Conservation (phyloP, 345 rosid species). For the Melaleuca quinquenervia region DNA sequence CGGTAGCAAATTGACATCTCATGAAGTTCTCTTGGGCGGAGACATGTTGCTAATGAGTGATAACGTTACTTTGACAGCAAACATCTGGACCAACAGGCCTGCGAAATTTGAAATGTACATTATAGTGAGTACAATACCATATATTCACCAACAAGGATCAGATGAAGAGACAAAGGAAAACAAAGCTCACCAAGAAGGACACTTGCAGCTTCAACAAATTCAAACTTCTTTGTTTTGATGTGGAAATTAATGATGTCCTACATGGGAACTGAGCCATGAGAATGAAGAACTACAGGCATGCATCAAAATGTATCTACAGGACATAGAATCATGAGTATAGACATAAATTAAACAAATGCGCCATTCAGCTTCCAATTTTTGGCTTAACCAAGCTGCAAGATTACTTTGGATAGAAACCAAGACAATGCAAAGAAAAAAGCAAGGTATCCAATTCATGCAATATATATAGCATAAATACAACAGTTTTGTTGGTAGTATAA, state of each 20-base stretch:
- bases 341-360: background rate
- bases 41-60: conserved; percentile 60
- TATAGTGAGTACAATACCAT: background rate
- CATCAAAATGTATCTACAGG: background rate
- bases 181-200: conserved; percentile 25
- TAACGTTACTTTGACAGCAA: conserved; percentile 14
- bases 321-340: background rate
- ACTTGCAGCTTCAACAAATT: conserved; percentile 15
- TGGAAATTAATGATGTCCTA: conserved; percentile 17
- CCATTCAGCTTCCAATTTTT: background rate
- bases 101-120: background rate
- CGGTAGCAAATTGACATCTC: background rate
- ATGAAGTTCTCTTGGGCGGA: conserved; percentile 58
- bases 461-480: background rate
- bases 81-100: conserved; percentile 22
- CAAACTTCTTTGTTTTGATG: conserved; percentile 22
- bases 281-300: background rate
- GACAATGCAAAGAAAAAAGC: background rate
- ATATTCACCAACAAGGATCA: background rate
- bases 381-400: background rate
- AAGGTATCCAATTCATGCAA: background rate
- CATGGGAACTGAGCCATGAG: background rate
- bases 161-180: background rate
- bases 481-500: background rate
- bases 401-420: background rate